Base-by-base conservation (phyloP, 441 rosid species). In the Theobroma grandiflorum region DNA sequence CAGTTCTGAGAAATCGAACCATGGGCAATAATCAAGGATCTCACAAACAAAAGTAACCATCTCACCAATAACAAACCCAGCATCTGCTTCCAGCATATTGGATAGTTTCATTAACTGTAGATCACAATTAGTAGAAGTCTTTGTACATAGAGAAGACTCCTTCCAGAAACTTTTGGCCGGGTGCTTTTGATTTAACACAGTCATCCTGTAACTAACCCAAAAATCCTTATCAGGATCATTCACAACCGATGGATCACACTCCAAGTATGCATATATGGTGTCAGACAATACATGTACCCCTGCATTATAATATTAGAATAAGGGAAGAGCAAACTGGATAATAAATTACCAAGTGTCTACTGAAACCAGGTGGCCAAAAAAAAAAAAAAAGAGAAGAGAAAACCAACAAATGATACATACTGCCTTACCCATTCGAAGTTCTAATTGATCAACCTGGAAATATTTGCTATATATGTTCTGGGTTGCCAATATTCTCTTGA, bases 151-250 rank as follows among this genome's bases (percentile, higher is more conserved):
- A 64, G 98, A 97, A 83, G 99, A 97, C 86, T 94, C 99, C 92
- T 94, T 97, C 98, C 97, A 95, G 83, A 97, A 94, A 73, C 96
- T 97, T 89, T 93, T 97, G 79, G 92, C 88, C 5, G 96, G 93
- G 87, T 89, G 88, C 89, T 94, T 97, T 85, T 97, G 98, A 90
- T 97, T 97, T 75, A 92, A 91, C 81, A 97, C 92, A 68, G 98
- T 97, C 96, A 95, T 95, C 86, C 92, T 91, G 90, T 97, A 95
- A 85, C 94, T 91, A 83, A 97, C 99, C 98, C 98, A 97, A 85
- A 95, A 94, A 85, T 97, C 93, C 83, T 95, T 94, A 88, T 95
- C 98, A 55, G 91, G 94, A 87, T 97, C 98, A 82, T 91, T 86
- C 72, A 90, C 94, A 74, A 88, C 97, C 8, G 97, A 95, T 79